Percentiles rank a stretch among this genome's conserved stretches.
phyloP scores from a whole-genome alignment of 2,329 filamentous ascomycete genomes.

The Diaporthe longicolla region DNA sequence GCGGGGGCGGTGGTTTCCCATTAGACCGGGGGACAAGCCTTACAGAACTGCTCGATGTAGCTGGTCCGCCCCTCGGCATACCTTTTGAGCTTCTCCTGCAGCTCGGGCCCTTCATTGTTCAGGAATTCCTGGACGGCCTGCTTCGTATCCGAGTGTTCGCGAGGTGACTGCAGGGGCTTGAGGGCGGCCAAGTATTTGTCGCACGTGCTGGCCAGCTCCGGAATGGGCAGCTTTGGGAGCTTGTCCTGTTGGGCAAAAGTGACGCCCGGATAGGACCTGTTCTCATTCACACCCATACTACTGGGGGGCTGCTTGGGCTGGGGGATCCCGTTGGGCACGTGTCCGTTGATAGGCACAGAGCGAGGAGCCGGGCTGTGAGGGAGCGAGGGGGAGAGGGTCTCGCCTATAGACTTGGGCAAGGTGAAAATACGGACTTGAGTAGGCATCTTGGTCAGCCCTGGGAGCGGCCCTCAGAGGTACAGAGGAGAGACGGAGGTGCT shows the following conservation, averaged over 20 bases:
- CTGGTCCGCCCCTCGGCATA: slow-evolving; percentile 93
- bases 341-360: slow-evolving; percentile 53
- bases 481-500: slow-evolving; percentile 83
- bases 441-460: slow-evolving; percentile 68
- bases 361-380: slow-evolving; percentile 56
- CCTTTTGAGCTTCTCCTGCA: slow-evolving; percentile 90
- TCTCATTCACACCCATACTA: slow-evolving; percentile 68
- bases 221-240: slow-evolving; percentile 92
- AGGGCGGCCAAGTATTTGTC: slow-evolving; percentile 85
- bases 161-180: slow-evolving; percentile 82
- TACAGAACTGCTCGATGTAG: slow-evolving; percentile 99
- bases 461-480: slow-evolving; percentile 71
- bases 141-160: slow-evolving; percentile 87
- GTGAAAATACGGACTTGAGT: slow-evolving; percentile 77
- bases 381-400: slow-evolving; percentile 70
- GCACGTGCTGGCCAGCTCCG: slow-evolving; percentile 84
- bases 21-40: slow-evolving; percentile 53
- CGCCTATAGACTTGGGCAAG: slow-evolving; percentile 79
- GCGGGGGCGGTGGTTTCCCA: slow-evolving; percentile 42
- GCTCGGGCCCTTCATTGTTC: slow-evolving; percentile 81
- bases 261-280: slow-evolving; percentile 76
- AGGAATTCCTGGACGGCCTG: slow-evolving; percentile 88
- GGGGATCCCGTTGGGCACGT: slow-evolving; percentile 51
- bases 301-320: slow-evolving; percentile 54
- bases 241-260: slow-evolving; percentile 92